A percentile compares a stretch with the other conserved stretches of the same genome.
phyloP scores from a whole-genome alignment of 1,284 basidiomycete species.

The Pterulicium gracile region DNA sequence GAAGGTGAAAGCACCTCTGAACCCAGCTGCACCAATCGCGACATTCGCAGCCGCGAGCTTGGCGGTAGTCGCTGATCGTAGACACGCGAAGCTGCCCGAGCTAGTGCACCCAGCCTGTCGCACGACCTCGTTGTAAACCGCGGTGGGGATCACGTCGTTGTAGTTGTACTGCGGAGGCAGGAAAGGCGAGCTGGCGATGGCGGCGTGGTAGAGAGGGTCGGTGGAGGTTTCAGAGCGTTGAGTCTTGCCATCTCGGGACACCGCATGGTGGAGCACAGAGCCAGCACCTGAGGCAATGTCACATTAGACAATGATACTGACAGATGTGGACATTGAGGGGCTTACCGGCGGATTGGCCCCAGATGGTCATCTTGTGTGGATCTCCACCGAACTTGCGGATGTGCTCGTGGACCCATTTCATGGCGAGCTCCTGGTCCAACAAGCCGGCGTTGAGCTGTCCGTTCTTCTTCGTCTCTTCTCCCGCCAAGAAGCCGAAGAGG shows the following conservation, averaged over 20 bases:
- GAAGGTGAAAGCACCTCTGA: constrained; percentile 30
- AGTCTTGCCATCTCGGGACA: constrained; percentile 21
- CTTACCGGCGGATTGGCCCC: constrained; percentile 23
- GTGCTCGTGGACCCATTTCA: constrained; percentile 21
- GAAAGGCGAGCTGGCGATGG: constrained; percentile 33
- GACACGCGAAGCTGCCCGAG: constrained; percentile 23
- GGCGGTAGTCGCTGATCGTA: constrained; percentile 19
- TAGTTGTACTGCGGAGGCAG: constrained; percentile 35
- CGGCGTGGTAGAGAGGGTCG: constrained; percentile 31
- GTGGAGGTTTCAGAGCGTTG: no score
- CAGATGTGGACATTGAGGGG: background rate
- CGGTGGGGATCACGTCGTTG: constrained; percentile 30
- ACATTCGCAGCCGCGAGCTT: constrained; percentile 23
- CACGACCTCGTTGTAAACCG: constrained; percentile 22
- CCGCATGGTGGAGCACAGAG: constrained; percentile 21
- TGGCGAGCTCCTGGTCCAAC: constrained; percentile 19
- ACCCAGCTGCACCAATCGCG: constrained; percentile 21
- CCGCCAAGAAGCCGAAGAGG: constrained; percentile 24
- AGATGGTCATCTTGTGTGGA: constrained; percentile 17
- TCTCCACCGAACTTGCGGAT: constrained; percentile 18
- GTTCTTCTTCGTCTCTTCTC: constrained; percentile 13
- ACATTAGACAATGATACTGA: background rate
- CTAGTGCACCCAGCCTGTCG: constrained; percentile 20
- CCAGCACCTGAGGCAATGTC: constrained; percentile 20
- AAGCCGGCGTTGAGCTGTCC: constrained; percentile 19